These are phyloP conservation scores for Tilletiopsis washingtonensis DNA, from an alignment of 1,284 basidiomycete species.

Conservation along the genomic window DNA sequence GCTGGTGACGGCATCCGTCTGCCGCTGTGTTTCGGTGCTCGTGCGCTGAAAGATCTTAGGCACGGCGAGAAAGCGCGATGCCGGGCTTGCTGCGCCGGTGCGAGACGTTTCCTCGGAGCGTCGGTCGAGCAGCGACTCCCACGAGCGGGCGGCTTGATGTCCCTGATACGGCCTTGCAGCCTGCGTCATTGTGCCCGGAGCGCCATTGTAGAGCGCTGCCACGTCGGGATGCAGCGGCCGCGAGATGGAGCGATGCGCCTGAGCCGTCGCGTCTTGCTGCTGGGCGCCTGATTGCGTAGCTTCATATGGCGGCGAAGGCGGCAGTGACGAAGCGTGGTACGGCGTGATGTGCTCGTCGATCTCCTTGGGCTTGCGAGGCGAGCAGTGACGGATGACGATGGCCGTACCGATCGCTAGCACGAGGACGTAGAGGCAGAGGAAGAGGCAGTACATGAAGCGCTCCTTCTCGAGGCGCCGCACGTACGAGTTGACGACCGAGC, in stretches of 20 bases:
- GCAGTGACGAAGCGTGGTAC: not conserved
- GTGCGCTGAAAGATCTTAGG: too few relatives aligned
- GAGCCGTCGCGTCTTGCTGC: not conserved
- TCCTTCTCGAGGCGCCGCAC: conserved; percentile 66
- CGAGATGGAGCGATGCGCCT: conserved; percentile 1
- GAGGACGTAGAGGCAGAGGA: conserved; percentile 69
- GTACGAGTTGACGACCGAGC: conserved; percentile 66
- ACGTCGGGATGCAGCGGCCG: conserved; percentile 4
- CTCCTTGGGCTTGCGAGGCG: not conserved
- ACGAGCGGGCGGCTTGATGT: too few relatives aligned
- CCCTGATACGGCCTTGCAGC: too few relatives aligned
- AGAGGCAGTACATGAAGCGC: conserved; percentile 68
- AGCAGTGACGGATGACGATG: conserved; percentile 53
- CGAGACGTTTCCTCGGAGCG: too few relatives aligned
- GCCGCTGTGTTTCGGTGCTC: too few relatives aligned
- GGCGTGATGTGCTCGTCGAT: not conserved
- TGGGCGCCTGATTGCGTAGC: not conserved
- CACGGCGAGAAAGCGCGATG: too few relatives aligned
- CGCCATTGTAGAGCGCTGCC: not conserved
- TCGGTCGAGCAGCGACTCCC: too few relatives aligned
- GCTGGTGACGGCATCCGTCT: too few relatives aligned
- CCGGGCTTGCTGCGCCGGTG: too few relatives aligned
- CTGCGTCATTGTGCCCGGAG: too few relatives aligned
- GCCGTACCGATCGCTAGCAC: conserved; percentile 65
- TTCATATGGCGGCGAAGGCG: not conserved